phyloP scores from a whole-genome alignment of 2,329 filamentous ascomycete species.

The Sarocladium brachiariae region DNA sequence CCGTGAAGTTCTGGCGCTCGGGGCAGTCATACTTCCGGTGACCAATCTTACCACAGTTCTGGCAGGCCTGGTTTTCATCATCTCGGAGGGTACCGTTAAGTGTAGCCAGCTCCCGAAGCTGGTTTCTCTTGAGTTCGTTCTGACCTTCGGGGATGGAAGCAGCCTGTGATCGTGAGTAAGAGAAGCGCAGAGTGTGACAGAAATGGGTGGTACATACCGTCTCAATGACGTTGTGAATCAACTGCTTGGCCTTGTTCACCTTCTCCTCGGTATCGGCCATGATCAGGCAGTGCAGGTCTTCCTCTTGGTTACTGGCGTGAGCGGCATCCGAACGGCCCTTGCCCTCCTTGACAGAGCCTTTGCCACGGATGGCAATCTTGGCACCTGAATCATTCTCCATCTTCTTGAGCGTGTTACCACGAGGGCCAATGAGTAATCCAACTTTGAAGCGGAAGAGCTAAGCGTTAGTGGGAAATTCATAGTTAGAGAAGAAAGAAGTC shows the following conservation, averaged over 20 bases:
- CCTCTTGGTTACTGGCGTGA: conserved; percentile 99
- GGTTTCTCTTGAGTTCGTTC: conserved; percentile 97
- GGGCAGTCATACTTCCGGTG: conserved; percentile 99
- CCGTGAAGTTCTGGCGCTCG: conserved; percentile 96
- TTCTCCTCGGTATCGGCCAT: conserved; percentile 99
- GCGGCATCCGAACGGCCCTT: conserved; percentile 98
- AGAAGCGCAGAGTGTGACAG: background rate
- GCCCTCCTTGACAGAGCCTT: conserved; percentile 99
- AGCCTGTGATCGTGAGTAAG: conserved; percentile 51
- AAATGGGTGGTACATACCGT: conserved; percentile 60
- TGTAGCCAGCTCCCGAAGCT: conserved; percentile 92
- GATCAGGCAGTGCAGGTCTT: conserved; percentile 97
- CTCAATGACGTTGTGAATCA: conserved; percentile 98
- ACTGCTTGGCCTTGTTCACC: conserved; percentile 97
- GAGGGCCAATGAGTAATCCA: conserved; percentile 98
- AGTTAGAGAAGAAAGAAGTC: conserved; percentile 11
- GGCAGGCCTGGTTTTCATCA: conserved; percentile 98
- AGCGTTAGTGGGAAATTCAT: conserved; percentile 68
- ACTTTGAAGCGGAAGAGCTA: conserved; percentile 86
- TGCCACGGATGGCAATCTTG: conserved; percentile 99
- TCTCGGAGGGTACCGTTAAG: conserved; percentile 98
- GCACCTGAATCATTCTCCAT: conserved; percentile 97
- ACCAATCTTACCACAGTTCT: conserved; percentile 98
- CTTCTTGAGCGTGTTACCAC: conserved; percentile 99
- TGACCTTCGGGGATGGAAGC: conserved; percentile 97